These are phyloP conservation scores for Beverwykella pulmonaria DNA, from an alignment of 495 filamentous ascomycete genomes.

Conservation along the genomic window DNA sequence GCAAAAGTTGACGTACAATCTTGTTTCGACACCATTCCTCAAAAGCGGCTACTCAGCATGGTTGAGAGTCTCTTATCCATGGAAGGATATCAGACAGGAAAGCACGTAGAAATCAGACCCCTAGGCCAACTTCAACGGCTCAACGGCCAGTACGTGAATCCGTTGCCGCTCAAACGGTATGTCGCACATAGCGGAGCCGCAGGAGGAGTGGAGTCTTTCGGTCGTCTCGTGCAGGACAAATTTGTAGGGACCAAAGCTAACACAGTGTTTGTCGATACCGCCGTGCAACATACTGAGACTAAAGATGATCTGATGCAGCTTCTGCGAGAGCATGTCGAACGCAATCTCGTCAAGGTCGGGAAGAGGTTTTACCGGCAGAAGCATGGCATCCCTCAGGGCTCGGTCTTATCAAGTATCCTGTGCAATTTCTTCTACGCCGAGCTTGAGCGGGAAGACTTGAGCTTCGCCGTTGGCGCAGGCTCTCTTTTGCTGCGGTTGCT, in stretches of 20 bases:
- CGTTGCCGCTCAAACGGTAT: slow-evolving; percentile 57
- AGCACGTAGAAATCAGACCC: slow-evolving; percentile 71
- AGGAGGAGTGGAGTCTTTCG: slow-evolving; percentile 57
- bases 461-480: slow-evolving; percentile 63
- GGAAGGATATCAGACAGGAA: slow-evolving; percentile 69
- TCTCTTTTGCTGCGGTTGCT: slow-evolving; percentile 77
- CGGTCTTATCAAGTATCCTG: slow-evolving; percentile 77
- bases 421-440: slow-evolving; percentile 96
- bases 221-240: slow-evolving; percentile 56
- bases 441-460: slow-evolving; percentile 69
- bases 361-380: slow-evolving; percentile 89
- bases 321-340: slow-evolving; percentile 72
- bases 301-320: slow-evolving; percentile 66
- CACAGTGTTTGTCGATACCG: slow-evolving; percentile 74
- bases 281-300: slow-evolving; percentile 55
- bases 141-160: slow-evolving; percentile 25
- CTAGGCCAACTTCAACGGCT: slow-evolving; percentile 40
- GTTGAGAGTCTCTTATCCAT: slow-evolving; percentile 65
- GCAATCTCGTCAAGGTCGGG: slow-evolving; percentile 85
- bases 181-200: slow-evolving; percentile 59
- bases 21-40: slow-evolving; percentile 95
- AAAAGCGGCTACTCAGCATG: slow-evolving; percentile 67
- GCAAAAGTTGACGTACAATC: slow-evolving; percentile 89
- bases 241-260: slow-evolving; percentile 55
- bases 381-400: slow-evolving; percentile 89